Conservation (phyloP, 768 basidiomycete species). For the Floccularia luteovirens region DNA sequence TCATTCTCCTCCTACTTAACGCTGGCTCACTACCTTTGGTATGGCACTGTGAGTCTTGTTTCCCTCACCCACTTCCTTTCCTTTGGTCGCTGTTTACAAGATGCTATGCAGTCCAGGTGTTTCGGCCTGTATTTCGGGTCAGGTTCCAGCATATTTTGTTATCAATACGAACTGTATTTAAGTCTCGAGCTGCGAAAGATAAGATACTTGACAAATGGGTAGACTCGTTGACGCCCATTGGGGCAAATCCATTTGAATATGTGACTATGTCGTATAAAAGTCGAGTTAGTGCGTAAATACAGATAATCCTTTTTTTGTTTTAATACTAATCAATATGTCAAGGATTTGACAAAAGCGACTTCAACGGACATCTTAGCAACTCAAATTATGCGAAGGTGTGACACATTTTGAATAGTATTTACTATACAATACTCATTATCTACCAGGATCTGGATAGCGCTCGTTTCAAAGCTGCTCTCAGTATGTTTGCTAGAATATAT, state of each 20-base stretch:
- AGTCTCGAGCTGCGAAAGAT: slow-evolving; percentile 20
- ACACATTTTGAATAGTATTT: background rate
- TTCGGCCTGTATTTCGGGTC: slow-evolving; percentile 34
- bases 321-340: background rate
- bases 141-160: slow-evolving; percentile 23
- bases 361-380: slow-evolving; percentile 72
- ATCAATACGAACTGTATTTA: slow-evolving; percentile 27
- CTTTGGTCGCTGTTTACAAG: slow-evolving; percentile 4
- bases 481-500: slow-evolving; percentile 1
- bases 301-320: background rate
- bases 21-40: slow-evolving; percentile 51
- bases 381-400: slow-evolving; percentile 71
- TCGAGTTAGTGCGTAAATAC: slow-evolving; percentile 60
- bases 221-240: slow-evolving; percentile 44
- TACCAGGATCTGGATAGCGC: slow-evolving; percentile 1
- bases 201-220: slow-evolving; percentile 33
- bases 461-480: slow-evolving; percentile 1
- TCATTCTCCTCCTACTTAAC: slow-evolving; percentile 49
- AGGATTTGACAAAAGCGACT: slow-evolving; percentile 71
- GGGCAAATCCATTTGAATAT: slow-evolving; percentile 45
- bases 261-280: slow-evolving; percentile 29
- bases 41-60: slow-evolving; percentile 56
- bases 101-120: slow-evolving; percentile 51
- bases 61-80: background rate
- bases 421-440: background rate